Evolutionary conservation across 2,329 filamentous ascomycete genomes (phyloP), one percentile per base, ranked within the genome.

Genomic region (Graphilbum fragrans): DNA sequence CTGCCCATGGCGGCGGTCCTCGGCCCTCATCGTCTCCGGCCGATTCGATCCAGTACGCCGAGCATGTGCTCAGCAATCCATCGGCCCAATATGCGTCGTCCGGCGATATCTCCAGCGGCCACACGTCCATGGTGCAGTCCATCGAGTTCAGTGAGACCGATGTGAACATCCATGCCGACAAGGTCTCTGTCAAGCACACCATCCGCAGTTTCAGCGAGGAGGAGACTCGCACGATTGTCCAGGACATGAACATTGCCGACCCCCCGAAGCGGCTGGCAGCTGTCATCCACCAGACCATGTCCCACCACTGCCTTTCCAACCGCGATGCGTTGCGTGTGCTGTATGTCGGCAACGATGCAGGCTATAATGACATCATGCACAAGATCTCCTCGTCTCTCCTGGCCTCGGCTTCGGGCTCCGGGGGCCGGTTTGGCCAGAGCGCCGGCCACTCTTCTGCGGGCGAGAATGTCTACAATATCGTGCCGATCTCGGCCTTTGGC

Each of bases 321-420:
- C 54, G 56, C 29, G 65, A 67, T 46, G 66, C 67, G 17, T 58
- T 72, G 40, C 60, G 66, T 12, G 58, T 72, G 17, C 53, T 72
- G n/a, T 72, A 71, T 44, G 56, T 69, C 22, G 69, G 69, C 18
- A 62, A 60, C 41, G 55, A 61, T 20, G 57, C 55, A 2, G 57
- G 58, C 6, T 61, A 59, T 47, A 55, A 58, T 45, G 60, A 61
- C 35, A 63, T 67, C 41, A 58, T 65, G 33, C 55, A 62, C 49
- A 68, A 69, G 56, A 59, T 72, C 45, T 67, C 63, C n/a, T 65
- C 61, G 35, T 66, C 68, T 21, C 59, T 69, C 37, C 62, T 62
- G 45, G 64, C 62, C 11, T 65, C 64, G 10, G 54, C 54, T 29
- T 55, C 53, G 46, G 29, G 33, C 17, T n/a, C 16, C 37, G 2